Percentiles rank a stretch among this genome's conserved stretches.
Conservation (phyloP, 345 rosid genomes). For the Citrus inodora region DNA sequence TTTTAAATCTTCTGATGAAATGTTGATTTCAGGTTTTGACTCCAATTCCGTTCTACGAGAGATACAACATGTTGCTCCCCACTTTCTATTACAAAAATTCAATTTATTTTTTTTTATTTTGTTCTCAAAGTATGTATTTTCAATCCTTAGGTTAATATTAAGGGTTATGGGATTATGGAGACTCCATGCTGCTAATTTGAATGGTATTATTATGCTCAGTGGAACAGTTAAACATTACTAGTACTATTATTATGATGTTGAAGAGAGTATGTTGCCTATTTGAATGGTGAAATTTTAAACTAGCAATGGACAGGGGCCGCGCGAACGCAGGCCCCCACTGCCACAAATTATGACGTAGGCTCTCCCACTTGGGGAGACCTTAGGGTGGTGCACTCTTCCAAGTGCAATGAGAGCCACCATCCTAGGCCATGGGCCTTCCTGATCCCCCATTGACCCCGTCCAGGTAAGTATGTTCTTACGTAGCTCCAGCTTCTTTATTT, state of each 20-base stretch:
- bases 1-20: neutral
- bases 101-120: too few relatives aligned
- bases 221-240: too few relatives aligned
- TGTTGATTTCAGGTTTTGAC: neutral
- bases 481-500: neutral
- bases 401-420: constrained; percentile 6
- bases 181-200: too few relatives aligned
- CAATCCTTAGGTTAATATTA: too few relatives aligned
- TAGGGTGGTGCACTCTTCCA: constrained; percentile 2
- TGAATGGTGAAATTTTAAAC: too few relatives aligned
- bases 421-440: neutral
- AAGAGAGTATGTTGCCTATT: fast-evolving
- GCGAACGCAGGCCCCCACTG: too few relatives aligned
- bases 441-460: constrained; percentile 7
- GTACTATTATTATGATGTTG: too few relatives aligned
- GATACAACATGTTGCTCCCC: too few relatives aligned
- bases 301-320: neutral
- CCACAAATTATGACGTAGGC: too few relatives aligned
- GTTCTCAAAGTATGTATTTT: too few relatives aligned
- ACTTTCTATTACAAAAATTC: too few relatives aligned
- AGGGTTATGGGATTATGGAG: too few relatives aligned
- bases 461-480: neutral
- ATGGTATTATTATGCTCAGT: fast-evolving
- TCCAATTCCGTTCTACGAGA: neutral
- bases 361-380: constrained; percentile 6